Evolutionary conservation across 345 rosid species (phyloP), one percentile per base, ranked within the genome.

Genomic region (Xanthoceras sorbifolium): DNA sequence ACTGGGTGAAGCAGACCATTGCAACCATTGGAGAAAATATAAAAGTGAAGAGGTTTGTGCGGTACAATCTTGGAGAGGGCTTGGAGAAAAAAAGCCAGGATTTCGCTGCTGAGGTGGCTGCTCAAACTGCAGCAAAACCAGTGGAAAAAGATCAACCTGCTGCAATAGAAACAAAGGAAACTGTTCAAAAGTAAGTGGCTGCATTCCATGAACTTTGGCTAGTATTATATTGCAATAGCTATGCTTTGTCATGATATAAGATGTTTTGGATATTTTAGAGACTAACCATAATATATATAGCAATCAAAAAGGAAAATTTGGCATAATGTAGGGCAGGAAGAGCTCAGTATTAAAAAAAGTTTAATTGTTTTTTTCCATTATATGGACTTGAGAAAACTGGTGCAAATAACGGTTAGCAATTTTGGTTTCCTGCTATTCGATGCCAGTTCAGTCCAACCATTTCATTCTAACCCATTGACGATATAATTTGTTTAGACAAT

Each of bases 101-200:
- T 84, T 93, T 95, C 83, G 97, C 97, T 81, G 96, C 96, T 22
- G 99, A 95, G 80, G 99, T 95, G 29, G 97, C 98, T 59, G 98
- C 99, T 7, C 99, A 95, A 86, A 89, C 94, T 29, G 85, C 96
- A 40, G 88, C 92, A 23, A 93, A 87, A 77, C 78, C 91, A 2
- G 79, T 74, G 67, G 87, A 79, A 63, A 84, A 87, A 76, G 93
- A 85, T 76, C 84, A 87, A 73, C 78, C 92, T 48, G 84, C 85
- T 64, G 79, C 84, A 28, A 82, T 82, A 55, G 94, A 89, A 82
- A 80, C 82, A 40, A 80, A 85, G 81, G 92, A 89, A 85, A 62
- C 87, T 72, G 82, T 80, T 83, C 76, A 83, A 79, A 89, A 88
- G 98, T 92, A 86, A 87, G 88, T 79, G 31, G 14, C 18, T 36